Percentiles rank a stretch among this genome's conserved stretches.
Conservation (phyloP, 2,329 filamentous ascomycete species). For the Beauveria caledonica region DNA sequence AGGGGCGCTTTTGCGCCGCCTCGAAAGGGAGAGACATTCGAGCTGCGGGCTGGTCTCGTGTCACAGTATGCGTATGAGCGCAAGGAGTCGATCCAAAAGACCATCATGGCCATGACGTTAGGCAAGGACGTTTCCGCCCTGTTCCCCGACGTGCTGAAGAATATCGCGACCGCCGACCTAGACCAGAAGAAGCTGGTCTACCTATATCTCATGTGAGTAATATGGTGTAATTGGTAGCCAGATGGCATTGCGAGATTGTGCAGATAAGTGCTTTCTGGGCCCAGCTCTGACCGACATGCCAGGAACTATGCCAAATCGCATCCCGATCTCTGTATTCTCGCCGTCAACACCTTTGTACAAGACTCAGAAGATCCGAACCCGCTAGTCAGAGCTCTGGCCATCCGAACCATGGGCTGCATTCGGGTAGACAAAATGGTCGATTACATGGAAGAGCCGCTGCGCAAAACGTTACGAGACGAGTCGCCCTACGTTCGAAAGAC, state of each 20-base stretch:
- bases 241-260: background rate
- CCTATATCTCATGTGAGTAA: slow-evolving; percentile 81
- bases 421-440: slow-evolving; percentile 99
- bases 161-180: slow-evolving; percentile 88
- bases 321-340: slow-evolving; percentile 94
- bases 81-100: slow-evolving; percentile 98
- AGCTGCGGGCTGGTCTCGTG: slow-evolving; percentile 87
- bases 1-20: slow-evolving; percentile 87
- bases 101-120: slow-evolving; percentile 99
- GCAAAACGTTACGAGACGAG: slow-evolving; percentile 94
- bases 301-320: slow-evolving; percentile 99
- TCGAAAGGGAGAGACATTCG: slow-evolving; percentile 95
- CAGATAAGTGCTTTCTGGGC: too few relatives aligned
- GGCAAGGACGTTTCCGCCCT: slow-evolving; percentile 97
- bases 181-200: slow-evolving; percentile 99
- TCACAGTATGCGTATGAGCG: slow-evolving; percentile 99
- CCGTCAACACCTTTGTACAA: slow-evolving; percentile 98
- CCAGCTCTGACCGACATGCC: slow-evolving; percentile 6
- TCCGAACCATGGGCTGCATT: slow-evolving; percentile 98
- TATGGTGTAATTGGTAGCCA: background rate
- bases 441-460: slow-evolving; percentile 96
- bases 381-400: slow-evolving; percentile 85
- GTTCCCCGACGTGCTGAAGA: slow-evolving; percentile 97
- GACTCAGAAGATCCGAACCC: slow-evolving; percentile 98
- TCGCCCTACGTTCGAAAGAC: slow-evolving; percentile 98